These are phyloP conservation scores for Choanephora cucurbitarum DNA, from an alignment of 371 early-diverging fungal genomes.

Conservation along the genomic window DNA sequence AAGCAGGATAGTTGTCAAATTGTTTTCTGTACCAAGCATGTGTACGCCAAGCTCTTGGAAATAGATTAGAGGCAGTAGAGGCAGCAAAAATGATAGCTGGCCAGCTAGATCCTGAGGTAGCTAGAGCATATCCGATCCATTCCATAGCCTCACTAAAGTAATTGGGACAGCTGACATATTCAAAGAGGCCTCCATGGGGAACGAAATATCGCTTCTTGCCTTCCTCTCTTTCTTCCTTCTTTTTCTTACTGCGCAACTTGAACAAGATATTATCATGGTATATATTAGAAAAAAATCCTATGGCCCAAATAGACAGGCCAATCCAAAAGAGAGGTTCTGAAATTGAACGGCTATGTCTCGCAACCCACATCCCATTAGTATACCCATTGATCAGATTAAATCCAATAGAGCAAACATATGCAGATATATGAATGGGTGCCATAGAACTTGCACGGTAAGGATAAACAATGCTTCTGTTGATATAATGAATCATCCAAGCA, in stretches of 20 bases:
- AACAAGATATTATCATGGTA: slow-evolving; percentile 58
- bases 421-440: slow-evolving; percentile 46
- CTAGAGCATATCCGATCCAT: slow-evolving; percentile 66
- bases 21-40: slow-evolving; percentile 62
- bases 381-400: slow-evolving; percentile 68
- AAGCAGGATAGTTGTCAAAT: slow-evolving; percentile 53
- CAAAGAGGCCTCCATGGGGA: slow-evolving; percentile 59
- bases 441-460: slow-evolving; percentile 54
- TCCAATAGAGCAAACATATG: slow-evolving; percentile 19
- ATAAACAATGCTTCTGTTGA: slow-evolving; percentile 58
- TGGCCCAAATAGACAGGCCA: slow-evolving; percentile 47
- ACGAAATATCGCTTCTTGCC: slow-evolving; percentile 46
- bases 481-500: slow-evolving; percentile 62
- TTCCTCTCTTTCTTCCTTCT: slow-evolving; percentile 5
- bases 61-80: slow-evolving; percentile 55
- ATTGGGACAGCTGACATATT: slow-evolving; percentile 64
- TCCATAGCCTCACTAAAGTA: slow-evolving; percentile 66
- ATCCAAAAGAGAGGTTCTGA: slow-evolving; percentile 10
- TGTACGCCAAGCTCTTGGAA: slow-evolving; percentile 59
- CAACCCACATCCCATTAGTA: slow-evolving; percentile 60
- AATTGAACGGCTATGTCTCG: slow-evolving; percentile 9
- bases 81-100: slow-evolving; percentile 60
- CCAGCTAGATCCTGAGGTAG: slow-evolving; percentile 31
- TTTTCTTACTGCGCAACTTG: slow-evolving; percentile 28
- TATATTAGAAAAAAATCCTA: slow-evolving; percentile 57